Conservation (phyloP, 768 basidiomycete species). For the Gelatoporia subvermispora region DNA sequence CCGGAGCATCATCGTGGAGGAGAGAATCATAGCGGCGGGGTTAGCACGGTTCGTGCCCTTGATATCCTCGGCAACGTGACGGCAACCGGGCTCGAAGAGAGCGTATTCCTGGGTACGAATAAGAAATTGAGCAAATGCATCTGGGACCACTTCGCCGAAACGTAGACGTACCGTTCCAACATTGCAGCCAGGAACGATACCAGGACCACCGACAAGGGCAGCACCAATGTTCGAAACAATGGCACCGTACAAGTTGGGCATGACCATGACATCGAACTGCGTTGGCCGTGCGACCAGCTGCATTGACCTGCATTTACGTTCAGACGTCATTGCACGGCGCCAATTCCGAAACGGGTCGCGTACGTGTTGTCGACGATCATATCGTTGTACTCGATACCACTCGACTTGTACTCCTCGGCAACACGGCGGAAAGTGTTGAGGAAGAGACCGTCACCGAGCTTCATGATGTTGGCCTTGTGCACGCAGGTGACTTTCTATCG, state of each 20-base stretch:
- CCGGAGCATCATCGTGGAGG: conserved; percentile 95
- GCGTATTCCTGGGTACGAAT: conserved; percentile 72
- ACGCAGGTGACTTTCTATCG: conserved; percentile 96
- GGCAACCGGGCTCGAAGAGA: conserved; percentile 97
- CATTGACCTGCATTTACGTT: conserved; percentile 68
- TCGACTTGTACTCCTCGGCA: conserved; percentile 92
- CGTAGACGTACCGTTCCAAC: conserved; percentile 70
- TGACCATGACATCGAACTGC: conserved; percentile 99
- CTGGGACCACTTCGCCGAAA: not conserved
- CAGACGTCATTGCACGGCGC: not conserved
- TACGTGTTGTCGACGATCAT: conserved; percentile 99
- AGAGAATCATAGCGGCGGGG: conserved; percentile 96
- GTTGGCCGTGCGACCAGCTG: conserved; percentile 93
- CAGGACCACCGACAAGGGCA: conserved; percentile 96
- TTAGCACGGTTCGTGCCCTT: conserved; percentile 96
- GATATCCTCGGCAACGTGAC: conserved; percentile 91
- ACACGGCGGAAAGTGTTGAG: conserved; percentile 95
- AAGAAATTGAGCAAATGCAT: not conserved
- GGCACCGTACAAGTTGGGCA: conserved; percentile 96
- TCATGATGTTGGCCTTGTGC: conserved; percentile 99
- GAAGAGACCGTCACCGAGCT: conserved; percentile 98
- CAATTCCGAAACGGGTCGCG: conserved; percentile 16
- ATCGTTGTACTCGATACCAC: conserved; percentile 89
- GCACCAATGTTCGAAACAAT: conserved; percentile 99
- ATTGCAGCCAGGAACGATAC: conserved; percentile 97